phyloP scores from a whole-genome alignment of 805 yeast genomes.

The Metschnikowia picachoensis region DNA sequence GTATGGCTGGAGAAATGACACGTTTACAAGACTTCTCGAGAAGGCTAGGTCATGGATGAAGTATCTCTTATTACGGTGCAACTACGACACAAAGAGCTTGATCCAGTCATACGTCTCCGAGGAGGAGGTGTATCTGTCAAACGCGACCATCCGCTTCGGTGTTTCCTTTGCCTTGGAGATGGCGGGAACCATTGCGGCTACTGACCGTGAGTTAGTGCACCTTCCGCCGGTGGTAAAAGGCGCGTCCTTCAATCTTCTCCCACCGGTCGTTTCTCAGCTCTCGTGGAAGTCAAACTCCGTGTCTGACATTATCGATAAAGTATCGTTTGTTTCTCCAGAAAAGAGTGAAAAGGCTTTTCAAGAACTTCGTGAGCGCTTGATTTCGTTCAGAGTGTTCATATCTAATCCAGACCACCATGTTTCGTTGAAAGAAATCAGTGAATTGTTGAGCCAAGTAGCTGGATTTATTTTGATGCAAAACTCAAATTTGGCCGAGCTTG shows the following conservation, averaged over 20 bases:
- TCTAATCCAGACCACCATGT: slow-evolving; percentile 9
- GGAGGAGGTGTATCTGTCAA: slow-evolving; percentile 18
- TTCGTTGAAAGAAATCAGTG: slow-evolving; percentile 29
- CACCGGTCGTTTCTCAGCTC: slow-evolving; percentile 73
- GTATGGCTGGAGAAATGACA: slow-evolving; percentile 65
- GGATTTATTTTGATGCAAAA: slow-evolving; percentile 33
- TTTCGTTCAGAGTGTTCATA: slow-evolving; percentile 13
- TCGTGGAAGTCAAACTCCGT: slow-evolving; percentile 58
- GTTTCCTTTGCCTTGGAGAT: slow-evolving; percentile 86
- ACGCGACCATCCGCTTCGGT: slow-evolving; percentile 57
- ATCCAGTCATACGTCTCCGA: slow-evolving; percentile 70
- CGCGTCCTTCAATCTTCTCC: slow-evolving; percentile 51
- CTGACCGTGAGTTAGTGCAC: slow-evolving; percentile 61
- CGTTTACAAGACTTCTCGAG: slow-evolving; percentile 56
- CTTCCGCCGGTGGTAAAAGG: slow-evolving; percentile 34
- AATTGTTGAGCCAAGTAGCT: slow-evolving; percentile 44
- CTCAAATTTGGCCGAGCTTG: slow-evolving; percentile 42
- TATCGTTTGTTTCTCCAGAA: slow-evolving; percentile 25
- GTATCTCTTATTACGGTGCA: slow-evolving; percentile 52
- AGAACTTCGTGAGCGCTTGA: slow-evolving; percentile 26
- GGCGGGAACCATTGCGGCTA: slow-evolving; percentile 70
- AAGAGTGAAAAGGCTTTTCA: slow-evolving; percentile 27
- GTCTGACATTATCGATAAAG: slow-evolving; percentile 29
- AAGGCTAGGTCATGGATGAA: slow-evolving; percentile 68
- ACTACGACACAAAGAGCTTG: slow-evolving; percentile 72